Conservation (phyloP, 306 rosid genomes). For the Lithocarpus polystachyus region DNA sequence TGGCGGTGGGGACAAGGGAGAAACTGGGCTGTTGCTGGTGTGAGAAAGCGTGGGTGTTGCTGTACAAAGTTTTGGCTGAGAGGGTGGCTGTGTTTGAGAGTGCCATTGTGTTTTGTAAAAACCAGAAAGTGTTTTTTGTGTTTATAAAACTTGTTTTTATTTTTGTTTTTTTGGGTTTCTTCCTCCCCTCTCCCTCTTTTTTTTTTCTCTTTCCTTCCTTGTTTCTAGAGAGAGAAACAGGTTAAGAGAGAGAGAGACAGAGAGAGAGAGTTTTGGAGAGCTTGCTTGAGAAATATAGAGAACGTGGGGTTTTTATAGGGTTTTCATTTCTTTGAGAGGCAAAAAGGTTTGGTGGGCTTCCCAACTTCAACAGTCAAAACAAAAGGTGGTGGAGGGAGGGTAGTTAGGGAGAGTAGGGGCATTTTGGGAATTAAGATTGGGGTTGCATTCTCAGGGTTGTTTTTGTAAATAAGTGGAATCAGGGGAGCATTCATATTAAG, state of each 20-base stretch:
- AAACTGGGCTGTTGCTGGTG: conserved; percentile 39
- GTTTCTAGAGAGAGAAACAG: too few species aligned
- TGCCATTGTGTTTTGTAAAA: conserved; percentile 38
- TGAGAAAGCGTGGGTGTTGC: conserved; percentile 22
- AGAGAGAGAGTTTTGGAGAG: not conserved
- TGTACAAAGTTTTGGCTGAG: conserved; percentile 45
- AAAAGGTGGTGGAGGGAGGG: not conserved
- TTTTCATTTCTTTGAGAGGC: not conserved
- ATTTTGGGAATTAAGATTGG: not conserved
- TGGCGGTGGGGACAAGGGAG: conserved; percentile 27
- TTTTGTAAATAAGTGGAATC: not conserved
- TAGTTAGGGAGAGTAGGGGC: not conserved
- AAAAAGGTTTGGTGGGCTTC: not conserved
- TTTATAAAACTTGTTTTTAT: too few species aligned
- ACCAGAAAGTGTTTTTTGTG: too few species aligned
- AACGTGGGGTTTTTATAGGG: not conserved
- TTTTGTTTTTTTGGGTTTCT: not conserved
- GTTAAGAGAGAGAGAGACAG: not conserved
- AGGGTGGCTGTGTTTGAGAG: conserved; percentile 42
- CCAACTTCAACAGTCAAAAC: not conserved
- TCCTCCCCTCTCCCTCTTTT: not conserved
- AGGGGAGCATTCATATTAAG: not conserved
- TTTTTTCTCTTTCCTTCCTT: not conserved
- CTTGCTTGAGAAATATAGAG: not conserved
- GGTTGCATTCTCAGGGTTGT: not conserved